Conservation (phyloP, 805 yeast species). For the Monosporozyma solicola region DNA sequence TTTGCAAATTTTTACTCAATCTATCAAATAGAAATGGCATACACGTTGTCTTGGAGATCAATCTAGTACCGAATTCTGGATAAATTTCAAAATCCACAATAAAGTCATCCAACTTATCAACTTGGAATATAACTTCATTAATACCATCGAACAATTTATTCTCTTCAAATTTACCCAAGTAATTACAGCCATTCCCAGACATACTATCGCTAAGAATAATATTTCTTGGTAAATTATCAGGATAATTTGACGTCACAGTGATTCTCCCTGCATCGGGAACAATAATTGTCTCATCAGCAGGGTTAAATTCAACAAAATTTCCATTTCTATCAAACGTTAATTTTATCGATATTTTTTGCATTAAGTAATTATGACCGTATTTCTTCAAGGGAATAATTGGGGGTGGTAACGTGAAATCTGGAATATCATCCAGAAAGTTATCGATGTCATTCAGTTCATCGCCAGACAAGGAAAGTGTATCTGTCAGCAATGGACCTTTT, state of each 20-base stretch:
- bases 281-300: constrained; percentile 33
- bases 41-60: constrained; percentile 83
- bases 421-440: constrained; percentile 47
- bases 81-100: constrained; percentile 79
- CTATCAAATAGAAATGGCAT: constrained; percentile 40
- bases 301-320: constrained; percentile 37
- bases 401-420: constrained; percentile 88
- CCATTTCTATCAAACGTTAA: constrained; percentile 50
- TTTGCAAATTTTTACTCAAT: constrained; percentile 33
- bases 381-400: constrained; percentile 90
- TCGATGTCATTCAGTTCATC: constrained; percentile 27
- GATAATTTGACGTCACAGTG: constrained; percentile 64
- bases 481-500: background rate
- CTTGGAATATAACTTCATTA: constrained; percentile 60
- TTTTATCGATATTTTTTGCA: constrained; percentile 79
- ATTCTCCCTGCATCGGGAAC: constrained; percentile 65
- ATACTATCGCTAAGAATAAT: constrained; percentile 38
- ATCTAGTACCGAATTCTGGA: constrained; percentile 89
- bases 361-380: constrained; percentile 93
- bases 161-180: constrained; percentile 2
- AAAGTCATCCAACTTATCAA: constrained; percentile 67
- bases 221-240: constrained; percentile 84
- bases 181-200: constrained; percentile 29
- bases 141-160: constrained; percentile 3
- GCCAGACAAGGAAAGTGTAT: background rate